A percentile compares a stretch with the other conserved stretches of the same genome.
Conservation (phyloP, 1,284 basidiomycete species). For the Cutaneotrichosporon sp. region DNA sequence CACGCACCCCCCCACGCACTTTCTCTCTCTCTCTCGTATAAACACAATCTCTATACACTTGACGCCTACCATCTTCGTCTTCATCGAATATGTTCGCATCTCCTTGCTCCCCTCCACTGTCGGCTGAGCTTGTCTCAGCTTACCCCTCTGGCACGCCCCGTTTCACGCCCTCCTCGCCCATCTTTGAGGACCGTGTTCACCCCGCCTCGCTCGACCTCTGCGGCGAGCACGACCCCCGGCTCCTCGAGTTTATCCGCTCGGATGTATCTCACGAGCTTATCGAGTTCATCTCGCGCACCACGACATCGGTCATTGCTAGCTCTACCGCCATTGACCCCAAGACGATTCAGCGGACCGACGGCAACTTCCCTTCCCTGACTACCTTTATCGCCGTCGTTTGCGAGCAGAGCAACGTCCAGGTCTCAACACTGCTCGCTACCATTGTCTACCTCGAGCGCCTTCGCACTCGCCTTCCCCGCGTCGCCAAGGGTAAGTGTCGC, state of each 20-base stretch:
- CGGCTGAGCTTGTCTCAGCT: slow-evolving; percentile 29
- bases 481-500: slow-evolving; percentile 70
- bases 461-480: slow-evolving; percentile 71
- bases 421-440: slow-evolving; percentile 85
- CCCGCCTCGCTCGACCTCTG: slow-evolving; percentile 68
- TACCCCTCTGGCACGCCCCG: slow-evolving; percentile 42
- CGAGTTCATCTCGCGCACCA: slow-evolving; percentile 52
- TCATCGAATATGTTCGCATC: slow-evolving; percentile 13
- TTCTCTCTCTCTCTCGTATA: background rate
- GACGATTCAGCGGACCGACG: slow-evolving; percentile 26
- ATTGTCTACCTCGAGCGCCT: slow-evolving; percentile 91
- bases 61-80: background rate
- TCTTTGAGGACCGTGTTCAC: slow-evolving; percentile 53
- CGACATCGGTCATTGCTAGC: slow-evolving; percentile 51
- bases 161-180: slow-evolving; percentile 42
- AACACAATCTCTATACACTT: background rate
- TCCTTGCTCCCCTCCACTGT: slow-evolving; percentile 8
- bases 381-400: slow-evolving; percentile 85
- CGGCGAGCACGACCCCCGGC: slow-evolving; percentile 68
- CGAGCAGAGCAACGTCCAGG: slow-evolving; percentile 83
- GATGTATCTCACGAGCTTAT: slow-evolving; percentile 81
- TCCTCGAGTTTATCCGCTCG: slow-evolving; percentile 73
- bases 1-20: background rate
- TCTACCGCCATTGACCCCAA: slow-evolving; percentile 44
- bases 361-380: slow-evolving; percentile 70